A percentile compares a stretch with the other conserved stretches of the same genome.
Conservation (phyloP, 345 rosid genomes). For the Brassica nigra region DNA sequence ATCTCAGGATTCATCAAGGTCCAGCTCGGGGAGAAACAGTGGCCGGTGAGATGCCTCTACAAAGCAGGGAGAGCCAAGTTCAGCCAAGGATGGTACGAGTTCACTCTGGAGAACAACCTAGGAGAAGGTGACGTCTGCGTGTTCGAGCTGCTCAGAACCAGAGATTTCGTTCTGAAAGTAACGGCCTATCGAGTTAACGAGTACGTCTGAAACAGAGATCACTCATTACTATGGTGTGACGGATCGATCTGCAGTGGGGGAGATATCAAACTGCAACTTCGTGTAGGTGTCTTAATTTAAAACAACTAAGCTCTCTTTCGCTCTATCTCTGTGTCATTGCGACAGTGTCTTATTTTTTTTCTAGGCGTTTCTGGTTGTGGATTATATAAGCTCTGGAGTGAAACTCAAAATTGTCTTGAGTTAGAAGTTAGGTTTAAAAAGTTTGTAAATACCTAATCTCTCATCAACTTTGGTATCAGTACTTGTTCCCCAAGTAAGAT, state of each 20-base stretch:
- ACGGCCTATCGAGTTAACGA: conserved; percentile 52
- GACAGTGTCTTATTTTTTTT: too few relatives aligned
- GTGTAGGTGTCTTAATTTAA: conserved; percentile 33
- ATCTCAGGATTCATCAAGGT: conserved; percentile 82
- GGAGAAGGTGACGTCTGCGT: conserved; percentile 93
- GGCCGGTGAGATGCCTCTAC: conserved; percentile 90
- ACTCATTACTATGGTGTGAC: conserved; percentile 7
- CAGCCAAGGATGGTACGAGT: conserved; percentile 93
- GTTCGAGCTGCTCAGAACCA: conserved; percentile 67
- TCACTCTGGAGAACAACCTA: conserved; percentile 72
- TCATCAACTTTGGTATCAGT: conserved; percentile 34
- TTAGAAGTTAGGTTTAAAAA: conserved; percentile 29
- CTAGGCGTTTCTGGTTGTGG: too few relatives aligned
- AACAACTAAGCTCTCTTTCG: conserved; percentile 22
- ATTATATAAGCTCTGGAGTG: too few relatives aligned
- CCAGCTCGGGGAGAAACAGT: conserved; percentile 72
- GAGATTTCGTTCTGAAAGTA: conserved; percentile 82
- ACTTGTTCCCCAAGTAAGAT: conserved; percentile 24
- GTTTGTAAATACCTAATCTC: conserved; percentile 41
- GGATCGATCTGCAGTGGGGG: conserved; percentile 11
- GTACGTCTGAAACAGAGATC: too few relatives aligned
- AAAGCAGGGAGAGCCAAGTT: conserved; percentile 85
- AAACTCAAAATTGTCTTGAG: neutral
- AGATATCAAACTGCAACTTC: conserved; percentile 8
- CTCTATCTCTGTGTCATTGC: neutral